Evolutionary conservation across 805 yeast genomes (phyloP), one percentile per base, ranked within the genome.

Genomic region (Saturnispora saitoi): DNA sequence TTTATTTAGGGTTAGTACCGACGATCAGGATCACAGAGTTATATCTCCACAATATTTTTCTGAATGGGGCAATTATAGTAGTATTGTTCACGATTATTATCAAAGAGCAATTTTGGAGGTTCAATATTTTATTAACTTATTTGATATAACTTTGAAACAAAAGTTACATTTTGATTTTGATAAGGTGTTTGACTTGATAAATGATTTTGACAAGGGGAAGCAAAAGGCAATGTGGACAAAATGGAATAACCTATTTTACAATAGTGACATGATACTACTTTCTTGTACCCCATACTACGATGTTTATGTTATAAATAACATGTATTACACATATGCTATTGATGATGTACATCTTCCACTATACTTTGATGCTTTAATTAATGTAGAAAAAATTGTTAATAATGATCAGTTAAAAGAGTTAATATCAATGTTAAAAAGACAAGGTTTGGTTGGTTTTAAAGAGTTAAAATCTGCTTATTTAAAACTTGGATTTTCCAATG

Each of bases 341-440:
- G 86, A 83, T 58, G 71, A 76, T 0, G 59, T 54, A 0, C 66
- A 71, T 42, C 52, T 59, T 2, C 79, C 84, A 0, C 61, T 67
- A 31, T 82, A 81, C 54, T 73, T 78, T 54, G 89, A 84, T 59
- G 75, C 83, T 0, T 60, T 84, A 31, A 66, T 63, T 6, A 72
- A 64, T 36, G 70, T 73, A n/a, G 55, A 65, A 0, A 70, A 78
- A 48, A 65, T 69, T 7, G 70, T 77, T 1, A 74, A 74, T 48
- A 72, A 68, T 39, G 59, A 82, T 26, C 69, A 70, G 47, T 56
- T 65, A 24, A 45, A 37, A 6, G 50, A 50, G 29, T 68, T 58
- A 40, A 72, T 77, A 9, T 65, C 74, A 7, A 74, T 74, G 39
- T 66, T 78, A 29, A 62, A 70, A 30, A 75, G 80, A 3, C 69